A percentile compares a stretch with the other conserved stretches of the same genome.
Conservation (phyloP, 2,329 filamentous ascomycete species). For the Aspergillus sp. region DNA sequence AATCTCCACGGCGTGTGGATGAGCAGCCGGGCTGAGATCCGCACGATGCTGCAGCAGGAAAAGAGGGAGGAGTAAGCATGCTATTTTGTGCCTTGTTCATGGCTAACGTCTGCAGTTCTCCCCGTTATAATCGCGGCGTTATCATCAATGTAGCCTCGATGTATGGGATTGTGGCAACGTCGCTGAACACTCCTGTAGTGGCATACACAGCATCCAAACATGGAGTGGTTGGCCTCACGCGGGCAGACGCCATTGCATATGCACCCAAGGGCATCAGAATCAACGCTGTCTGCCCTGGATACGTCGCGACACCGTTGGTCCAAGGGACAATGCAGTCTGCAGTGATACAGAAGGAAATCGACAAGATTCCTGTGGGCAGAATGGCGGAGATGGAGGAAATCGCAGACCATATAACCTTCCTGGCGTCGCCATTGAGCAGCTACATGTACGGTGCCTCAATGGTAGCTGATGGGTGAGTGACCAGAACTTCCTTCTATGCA, state of each 20-base stretch:
- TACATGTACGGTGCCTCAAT: slow-evolving; percentile 48
- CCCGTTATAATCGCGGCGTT: slow-evolving; percentile 1
- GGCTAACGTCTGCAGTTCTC: neutral
- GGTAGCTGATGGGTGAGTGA: slow-evolving; percentile 9
- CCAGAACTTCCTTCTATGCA: no score
- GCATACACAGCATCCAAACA: slow-evolving; percentile 37
- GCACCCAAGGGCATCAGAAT: slow-evolving; percentile 54
- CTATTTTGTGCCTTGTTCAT: neutral
- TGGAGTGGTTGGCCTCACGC: slow-evolving; percentile 7
- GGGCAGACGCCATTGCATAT: slow-evolving; percentile 38
- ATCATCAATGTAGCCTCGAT: slow-evolving; percentile 13
- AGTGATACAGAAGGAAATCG: slow-evolving; percentile 33
- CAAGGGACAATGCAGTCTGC: neutral
- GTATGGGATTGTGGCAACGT: neutral
- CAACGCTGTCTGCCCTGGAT: slow-evolving; percentile 61
- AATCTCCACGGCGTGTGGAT: slow-evolving; percentile 11
- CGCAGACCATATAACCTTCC: slow-evolving; percentile 51
- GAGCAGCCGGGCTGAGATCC: slow-evolving; percentile 4
- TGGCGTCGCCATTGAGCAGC: slow-evolving; percentile 54
- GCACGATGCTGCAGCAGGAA: slow-evolving; percentile 13
- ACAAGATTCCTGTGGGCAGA: slow-evolving; percentile 47
- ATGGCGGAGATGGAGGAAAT: slow-evolving; percentile 53
- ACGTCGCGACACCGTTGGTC: slow-evolving; percentile 23
- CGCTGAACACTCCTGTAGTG: neutral
- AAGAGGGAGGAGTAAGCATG: neutral